Base-by-base conservation (phyloP, 1,284 basidiomycete species). In the Fomitopsis pinicola region DNA sequence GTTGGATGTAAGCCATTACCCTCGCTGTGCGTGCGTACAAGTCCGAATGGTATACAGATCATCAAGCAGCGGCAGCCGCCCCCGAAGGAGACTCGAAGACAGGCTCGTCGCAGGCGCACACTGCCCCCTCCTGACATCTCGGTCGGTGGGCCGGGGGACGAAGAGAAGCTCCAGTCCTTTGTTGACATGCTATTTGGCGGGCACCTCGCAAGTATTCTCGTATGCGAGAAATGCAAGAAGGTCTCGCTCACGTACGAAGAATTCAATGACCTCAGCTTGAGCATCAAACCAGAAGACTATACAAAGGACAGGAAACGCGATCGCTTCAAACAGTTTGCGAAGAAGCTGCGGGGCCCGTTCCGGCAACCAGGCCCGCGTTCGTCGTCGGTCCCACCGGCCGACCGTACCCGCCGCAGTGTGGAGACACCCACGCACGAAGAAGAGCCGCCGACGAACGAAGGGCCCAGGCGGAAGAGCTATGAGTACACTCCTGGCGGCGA, bases 141-240 rank as follows among this genome's bases (percentile, higher is more conserved):
- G 5, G 15, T 59, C n/a, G 30, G 45, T 14, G 55, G 55, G 17
- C 59, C 62, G 14, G 36, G 44, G n/a, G 77, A 80, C 19, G 77
- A 82, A 22, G 80, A 86, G 42, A 76, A 79, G 58, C 76, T 91
- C 36, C 72, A 85, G 5, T 89, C 94, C 0, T 91, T 96, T 66
- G 84, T 92, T 9, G 94, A 97, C 73, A 89, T 91, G 77, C 81
- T 97, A 59, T 98, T 97, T 69, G 91, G 92, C 57, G 95, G 95
- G 5, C 85, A 86, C 65, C 81, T 97, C 46, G 89, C 93, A 3
- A 92, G 89, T 75, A 89, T 97, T 69, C 89, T 98, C 55, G 91
- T 98, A 4, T 98, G 95, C 74, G 94, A 95, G 70, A 87, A 88
- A 60, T 98, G 95, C 84, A 95, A 95, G 73, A 81, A 93, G 75